phyloP scores from a whole-genome alignment of 2,329 filamentous ascomycete genomes.

The Xylaria sp. region DNA sequence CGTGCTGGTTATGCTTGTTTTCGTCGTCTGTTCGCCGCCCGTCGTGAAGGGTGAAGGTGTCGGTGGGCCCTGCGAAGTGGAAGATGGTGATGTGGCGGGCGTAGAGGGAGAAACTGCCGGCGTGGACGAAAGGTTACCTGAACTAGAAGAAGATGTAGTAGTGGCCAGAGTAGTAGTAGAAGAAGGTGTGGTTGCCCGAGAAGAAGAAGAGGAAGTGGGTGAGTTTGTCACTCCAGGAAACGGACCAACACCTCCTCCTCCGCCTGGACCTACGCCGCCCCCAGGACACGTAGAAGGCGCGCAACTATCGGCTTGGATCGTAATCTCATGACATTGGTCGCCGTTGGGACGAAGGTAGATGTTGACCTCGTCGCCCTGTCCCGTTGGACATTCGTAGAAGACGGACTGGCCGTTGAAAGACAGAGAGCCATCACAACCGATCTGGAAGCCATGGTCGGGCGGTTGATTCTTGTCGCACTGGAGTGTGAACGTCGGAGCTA shows the following conservation, averaged over 20 bases:
- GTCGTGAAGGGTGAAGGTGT: slow-evolving; percentile 30
- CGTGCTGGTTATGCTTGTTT: slow-evolving; percentile 34
- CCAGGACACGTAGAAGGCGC: slow-evolving; percentile 38
- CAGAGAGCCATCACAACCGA: slow-evolving; percentile 63
- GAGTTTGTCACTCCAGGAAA: slow-evolving; percentile 19
- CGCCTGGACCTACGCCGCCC: slow-evolving; percentile 27
- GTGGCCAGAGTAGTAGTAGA: slow-evolving; percentile 22
- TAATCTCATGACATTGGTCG: slow-evolving; percentile 60
- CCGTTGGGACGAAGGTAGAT: slow-evolving; percentile 59
- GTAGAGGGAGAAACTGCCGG: no score
- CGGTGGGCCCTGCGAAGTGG: slow-evolving; percentile 16
- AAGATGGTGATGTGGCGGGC: neutral
- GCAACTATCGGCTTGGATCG: slow-evolving; percentile 56
- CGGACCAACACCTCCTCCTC: slow-evolving; percentile 14
- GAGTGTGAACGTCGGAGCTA: slow-evolving; percentile 66
- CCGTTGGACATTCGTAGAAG: slow-evolving; percentile 71
- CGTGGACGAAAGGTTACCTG: neutral
- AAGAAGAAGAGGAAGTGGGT: slow-evolving; percentile 7
- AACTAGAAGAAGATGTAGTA: neutral
- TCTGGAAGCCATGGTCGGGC: slow-evolving; percentile 65
- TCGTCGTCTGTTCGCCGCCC: slow-evolving; percentile 15
- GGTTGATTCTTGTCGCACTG: slow-evolving; percentile 68
- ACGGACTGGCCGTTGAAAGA: slow-evolving; percentile 60
- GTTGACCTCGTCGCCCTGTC: slow-evolving; percentile 64
- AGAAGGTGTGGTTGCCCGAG: slow-evolving; percentile 3